Conservation (phyloP, 176 grass and related monocot species). For the Raddia guianensis region DNA sequence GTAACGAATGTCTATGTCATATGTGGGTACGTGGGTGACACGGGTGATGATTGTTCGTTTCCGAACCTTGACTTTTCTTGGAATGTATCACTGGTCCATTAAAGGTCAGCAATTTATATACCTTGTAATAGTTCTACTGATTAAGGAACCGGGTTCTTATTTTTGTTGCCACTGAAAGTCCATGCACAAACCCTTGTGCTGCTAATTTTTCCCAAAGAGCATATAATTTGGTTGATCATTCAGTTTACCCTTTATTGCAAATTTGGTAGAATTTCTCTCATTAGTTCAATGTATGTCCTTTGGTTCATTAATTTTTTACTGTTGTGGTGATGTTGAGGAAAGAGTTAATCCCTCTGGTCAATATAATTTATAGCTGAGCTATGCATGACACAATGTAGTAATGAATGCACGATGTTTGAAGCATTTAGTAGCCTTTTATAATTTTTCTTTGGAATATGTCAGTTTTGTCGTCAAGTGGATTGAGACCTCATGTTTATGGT, state of each 20-base stretch:
- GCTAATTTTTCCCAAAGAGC: neutral
- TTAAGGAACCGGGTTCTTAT: neutral
- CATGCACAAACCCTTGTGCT: neutral
- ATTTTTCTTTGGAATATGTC: conserved; percentile 27
- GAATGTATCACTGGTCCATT: neutral
- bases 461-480: neutral
- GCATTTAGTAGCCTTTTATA: conserved; percentile 15
- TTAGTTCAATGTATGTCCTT: neutral
- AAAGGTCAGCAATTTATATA: conserved; percentile 1
- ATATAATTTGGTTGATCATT: conserved; percentile 1
- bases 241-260: neutral
- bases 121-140: neutral
- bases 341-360: neutral
- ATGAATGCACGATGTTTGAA: neutral
- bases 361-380: too few species aligned
- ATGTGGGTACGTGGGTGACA: neutral
- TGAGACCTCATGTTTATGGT: conserved; percentile 1
- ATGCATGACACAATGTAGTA: neutral
- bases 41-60: neutral
- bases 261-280: neutral
- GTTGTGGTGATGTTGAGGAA: conserved; percentile 1
- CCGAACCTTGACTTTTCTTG: neutral
- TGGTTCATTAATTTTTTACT: conserved; percentile 33
- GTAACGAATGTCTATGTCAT: too few species aligned
- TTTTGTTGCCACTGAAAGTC: neutral